Evolutionary conservation across 441 rosid genomes (phyloP).

Genomic region (Rhodomyrtus psidioides): DNA sequence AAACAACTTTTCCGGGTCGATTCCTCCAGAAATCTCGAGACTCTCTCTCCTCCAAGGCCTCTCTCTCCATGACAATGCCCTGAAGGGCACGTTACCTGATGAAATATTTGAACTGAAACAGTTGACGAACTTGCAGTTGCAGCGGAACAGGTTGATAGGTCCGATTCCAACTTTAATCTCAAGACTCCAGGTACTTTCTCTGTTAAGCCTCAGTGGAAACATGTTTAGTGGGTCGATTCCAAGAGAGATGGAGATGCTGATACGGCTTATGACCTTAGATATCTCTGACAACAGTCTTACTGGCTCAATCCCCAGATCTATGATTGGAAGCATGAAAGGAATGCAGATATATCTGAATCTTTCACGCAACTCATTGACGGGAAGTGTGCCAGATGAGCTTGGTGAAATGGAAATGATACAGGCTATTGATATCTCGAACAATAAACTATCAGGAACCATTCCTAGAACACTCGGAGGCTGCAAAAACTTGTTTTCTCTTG

Average conservation of each 20-base stretch:
- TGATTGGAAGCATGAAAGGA: conserved; percentile 30
- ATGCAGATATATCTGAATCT: conserved; percentile 59
- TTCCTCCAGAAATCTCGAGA: conserved; percentile 55
- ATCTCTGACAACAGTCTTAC: conserved; percentile 58
- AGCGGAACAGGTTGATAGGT: conserved; percentile 50
- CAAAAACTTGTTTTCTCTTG: conserved; percentile 57
- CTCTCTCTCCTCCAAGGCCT: conserved; percentile 70
- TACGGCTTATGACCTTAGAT: conserved; percentile 42
- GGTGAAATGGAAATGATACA: conserved; percentile 63
- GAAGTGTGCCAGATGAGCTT: conserved; percentile 55
- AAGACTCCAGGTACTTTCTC: conserved; percentile 44
- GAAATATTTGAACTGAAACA: conserved; percentile 38
- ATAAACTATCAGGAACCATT: conserved; percentile 57
- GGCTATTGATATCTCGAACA: conserved; percentile 69
- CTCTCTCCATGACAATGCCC: conserved; percentile 27
- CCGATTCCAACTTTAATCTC: conserved; percentile 41
- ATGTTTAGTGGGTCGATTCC: conserved; percentile 69
- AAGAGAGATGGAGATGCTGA: conserved; percentile 32
- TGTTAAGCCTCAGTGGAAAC: conserved; percentile 50
- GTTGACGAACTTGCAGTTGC: conserved; percentile 40
- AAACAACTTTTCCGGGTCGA: conserved; percentile 47
- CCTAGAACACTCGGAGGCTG: conserved; percentile 50
- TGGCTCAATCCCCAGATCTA: conserved; percentile 40
- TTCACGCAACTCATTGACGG: conserved; percentile 52
- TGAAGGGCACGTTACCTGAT: conserved; percentile 57